Percentiles rank a stretch among this genome's conserved stretches.
These are phyloP conservation scores for Verticillium albo-atrum DNA, from an alignment of 2,329 filamentous ascomycete genomes.

Conservation along the genomic window DNA sequence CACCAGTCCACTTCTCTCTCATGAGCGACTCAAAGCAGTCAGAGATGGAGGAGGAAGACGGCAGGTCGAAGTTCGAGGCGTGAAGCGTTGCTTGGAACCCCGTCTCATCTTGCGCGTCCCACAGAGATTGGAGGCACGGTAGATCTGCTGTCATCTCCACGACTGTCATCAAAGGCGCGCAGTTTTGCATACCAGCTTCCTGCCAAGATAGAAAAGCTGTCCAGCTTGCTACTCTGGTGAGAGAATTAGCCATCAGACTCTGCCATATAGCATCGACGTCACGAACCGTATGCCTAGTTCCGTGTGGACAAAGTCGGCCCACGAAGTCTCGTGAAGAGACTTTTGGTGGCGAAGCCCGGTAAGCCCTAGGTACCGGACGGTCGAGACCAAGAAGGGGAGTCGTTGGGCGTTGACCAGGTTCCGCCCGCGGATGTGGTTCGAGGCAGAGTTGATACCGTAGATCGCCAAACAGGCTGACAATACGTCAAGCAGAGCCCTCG, in stretches of 20 bases:
- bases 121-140: constrained; percentile 16
- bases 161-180: constrained; percentile 13
- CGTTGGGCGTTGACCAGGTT: constrained; percentile 15
- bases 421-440: constrained; percentile 3
- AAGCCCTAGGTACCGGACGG: constrained; percentile 11
- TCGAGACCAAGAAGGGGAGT: constrained; percentile 14
- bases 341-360: constrained; percentile 7
- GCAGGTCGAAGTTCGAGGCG: neutral
- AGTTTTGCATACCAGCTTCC: constrained; percentile 18
- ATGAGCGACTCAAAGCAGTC: constrained; percentile 13
- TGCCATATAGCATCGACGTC: neutral
- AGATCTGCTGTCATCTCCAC: constrained; percentile 19
- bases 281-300: constrained; percentile 16
- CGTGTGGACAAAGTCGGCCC: constrained; percentile 11
- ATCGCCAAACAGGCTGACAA: constrained; percentile 20
- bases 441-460: constrained; percentile 3
- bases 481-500: constrained; percentile 8
- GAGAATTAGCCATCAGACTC: neutral
- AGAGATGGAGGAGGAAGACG: constrained; percentile 8
- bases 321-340: constrained; percentile 3
- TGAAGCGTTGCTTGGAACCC: constrained; percentile 12
- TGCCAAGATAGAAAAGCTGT: constrained; percentile 20
- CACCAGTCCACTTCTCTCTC: constrained; percentile 10
- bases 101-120: constrained; percentile 14
- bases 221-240: constrained; percentile 16